These are phyloP conservation scores for Eucalyptus rudis DNA, from an alignment of 345 rosid genomes.

Conservation along the genomic window DNA sequence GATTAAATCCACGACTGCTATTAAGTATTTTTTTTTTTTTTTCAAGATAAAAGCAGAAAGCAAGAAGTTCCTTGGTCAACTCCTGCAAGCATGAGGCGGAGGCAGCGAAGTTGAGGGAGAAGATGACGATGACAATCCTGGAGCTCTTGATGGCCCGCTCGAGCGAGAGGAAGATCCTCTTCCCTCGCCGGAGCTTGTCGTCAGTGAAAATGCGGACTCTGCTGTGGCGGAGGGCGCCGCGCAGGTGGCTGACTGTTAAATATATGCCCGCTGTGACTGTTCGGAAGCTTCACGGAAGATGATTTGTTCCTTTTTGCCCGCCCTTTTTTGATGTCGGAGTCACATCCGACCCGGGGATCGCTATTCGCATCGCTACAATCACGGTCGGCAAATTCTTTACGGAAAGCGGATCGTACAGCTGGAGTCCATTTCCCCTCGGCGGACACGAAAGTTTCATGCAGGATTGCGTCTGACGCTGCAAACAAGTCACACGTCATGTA, in stretches of 20 bases:
- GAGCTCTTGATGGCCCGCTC: slow-evolving; percentile 5
- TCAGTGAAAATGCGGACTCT: background rate
- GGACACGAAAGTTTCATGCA: too few species aligned
- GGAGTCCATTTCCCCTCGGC: too few species aligned
- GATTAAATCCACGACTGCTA: too few species aligned
- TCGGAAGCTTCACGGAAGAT: background rate
- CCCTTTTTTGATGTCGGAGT: too few species aligned
- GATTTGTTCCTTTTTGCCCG: background rate
- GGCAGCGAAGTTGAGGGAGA: slow-evolving; percentile 5
- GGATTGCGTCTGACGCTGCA: too few species aligned
- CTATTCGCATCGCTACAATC: background rate
- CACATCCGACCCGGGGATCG: background rate
- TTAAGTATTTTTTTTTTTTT: too few species aligned
- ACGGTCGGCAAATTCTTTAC: too few species aligned
- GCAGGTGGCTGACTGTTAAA: background rate
- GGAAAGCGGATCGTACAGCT: too few species aligned
- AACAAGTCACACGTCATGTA: too few species aligned
- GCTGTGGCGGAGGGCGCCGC: background rate
- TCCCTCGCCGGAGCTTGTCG: background rate
- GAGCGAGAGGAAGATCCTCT: background rate
- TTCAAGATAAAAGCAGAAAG: too few species aligned
- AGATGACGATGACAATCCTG: background rate
- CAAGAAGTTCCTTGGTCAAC: background rate
- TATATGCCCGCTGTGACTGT: background rate
- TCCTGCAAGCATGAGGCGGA: slow-evolving; percentile 16